These are phyloP conservation scores for Lentinula boryana DNA, from an alignment of 768 basidiomycete genomes.

Conservation along the genomic window DNA sequence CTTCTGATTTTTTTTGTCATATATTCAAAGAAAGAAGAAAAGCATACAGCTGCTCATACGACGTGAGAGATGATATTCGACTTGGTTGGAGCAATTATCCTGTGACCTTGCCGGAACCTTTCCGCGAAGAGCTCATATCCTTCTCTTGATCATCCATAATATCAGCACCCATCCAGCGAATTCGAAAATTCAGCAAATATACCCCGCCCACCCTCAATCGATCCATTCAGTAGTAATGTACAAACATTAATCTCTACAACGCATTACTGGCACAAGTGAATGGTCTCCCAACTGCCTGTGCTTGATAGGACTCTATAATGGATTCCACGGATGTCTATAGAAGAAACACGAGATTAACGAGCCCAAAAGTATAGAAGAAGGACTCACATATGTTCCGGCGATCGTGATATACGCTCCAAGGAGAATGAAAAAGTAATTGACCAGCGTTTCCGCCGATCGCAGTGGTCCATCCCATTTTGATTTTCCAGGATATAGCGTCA, in stretches of 20 bases:
- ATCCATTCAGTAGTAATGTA: background rate
- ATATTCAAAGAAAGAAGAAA: background rate
- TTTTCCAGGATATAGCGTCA: conserved; percentile 28
- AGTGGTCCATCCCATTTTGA: conserved; percentile 26
- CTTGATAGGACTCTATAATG: conserved; percentile 26
- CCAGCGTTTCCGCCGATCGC: conserved; percentile 26
- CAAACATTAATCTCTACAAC: conserved; percentile 7
- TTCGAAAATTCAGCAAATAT: too few relatives aligned
- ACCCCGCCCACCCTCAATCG: too few relatives aligned
- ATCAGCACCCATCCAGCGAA: too few relatives aligned
- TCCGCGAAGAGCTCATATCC: too few relatives aligned
- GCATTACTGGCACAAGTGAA: conserved; percentile 31
- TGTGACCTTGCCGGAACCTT: background rate
- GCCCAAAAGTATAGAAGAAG: background rate
- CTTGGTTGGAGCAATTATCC: background rate
- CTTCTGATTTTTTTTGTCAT: background rate
- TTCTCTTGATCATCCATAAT: too few relatives aligned
- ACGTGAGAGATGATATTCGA: background rate
- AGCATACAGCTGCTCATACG: background rate
- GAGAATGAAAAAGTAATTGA: conserved; percentile 31
- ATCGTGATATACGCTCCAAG: conserved; percentile 31
- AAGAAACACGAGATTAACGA: background rate
- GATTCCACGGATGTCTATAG: conserved; percentile 28
- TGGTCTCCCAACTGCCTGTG: conserved; percentile 20
- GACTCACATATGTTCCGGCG: conserved; percentile 33